Evolutionary conservation across 805 yeast genomes (phyloP).

Genomic region (Scheffersomyces stipitis): DNA sequence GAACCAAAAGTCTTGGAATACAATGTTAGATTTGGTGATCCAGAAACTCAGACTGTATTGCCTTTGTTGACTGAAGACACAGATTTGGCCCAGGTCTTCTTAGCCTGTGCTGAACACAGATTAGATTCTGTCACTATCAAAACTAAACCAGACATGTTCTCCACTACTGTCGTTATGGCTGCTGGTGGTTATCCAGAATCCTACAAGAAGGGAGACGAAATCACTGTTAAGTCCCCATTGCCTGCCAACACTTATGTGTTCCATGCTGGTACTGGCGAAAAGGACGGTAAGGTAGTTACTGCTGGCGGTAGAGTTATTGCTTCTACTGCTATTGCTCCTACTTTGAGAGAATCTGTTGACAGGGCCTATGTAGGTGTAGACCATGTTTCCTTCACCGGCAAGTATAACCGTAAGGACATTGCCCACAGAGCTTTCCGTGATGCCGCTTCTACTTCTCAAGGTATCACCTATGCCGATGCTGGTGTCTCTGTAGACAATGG

Average conservation of each 20-base stretch:
- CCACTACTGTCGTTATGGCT: constrained; percentile 93
- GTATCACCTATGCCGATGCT: constrained; percentile 87
- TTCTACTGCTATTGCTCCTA: constrained; percentile 77
- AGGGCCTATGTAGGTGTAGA: constrained; percentile 85
- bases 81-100: constrained; percentile 89
- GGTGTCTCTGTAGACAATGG: constrained; percentile 99
- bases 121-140: constrained; percentile 74
- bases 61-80: constrained; percentile 80
- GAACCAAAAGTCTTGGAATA: constrained; percentile 97
- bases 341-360: constrained; percentile 78
- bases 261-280: constrained; percentile 90
- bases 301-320: constrained; percentile 98
- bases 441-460: constrained; percentile 23
- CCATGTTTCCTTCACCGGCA: constrained; percentile 66
- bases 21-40: constrained; percentile 98
- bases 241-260: constrained; percentile 71
- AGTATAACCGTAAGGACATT: constrained; percentile 87
- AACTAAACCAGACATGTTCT: constrained; percentile 55
- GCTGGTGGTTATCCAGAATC: constrained; percentile 96
- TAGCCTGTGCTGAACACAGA: constrained; percentile 93
- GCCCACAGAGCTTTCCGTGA: constrained; percentile 93
- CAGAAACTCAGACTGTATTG: constrained; percentile 96
- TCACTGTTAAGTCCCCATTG: constrained; percentile 50
- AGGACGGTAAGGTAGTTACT: constrained; percentile 66
- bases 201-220: constrained; percentile 83